Percentiles rank a stretch among this genome's conserved stretches.
Evolutionary conservation across 2,329 filamentous ascomycete genomes (phyloP).

Genomic region (Knoxdaviesia capensis): DNA sequence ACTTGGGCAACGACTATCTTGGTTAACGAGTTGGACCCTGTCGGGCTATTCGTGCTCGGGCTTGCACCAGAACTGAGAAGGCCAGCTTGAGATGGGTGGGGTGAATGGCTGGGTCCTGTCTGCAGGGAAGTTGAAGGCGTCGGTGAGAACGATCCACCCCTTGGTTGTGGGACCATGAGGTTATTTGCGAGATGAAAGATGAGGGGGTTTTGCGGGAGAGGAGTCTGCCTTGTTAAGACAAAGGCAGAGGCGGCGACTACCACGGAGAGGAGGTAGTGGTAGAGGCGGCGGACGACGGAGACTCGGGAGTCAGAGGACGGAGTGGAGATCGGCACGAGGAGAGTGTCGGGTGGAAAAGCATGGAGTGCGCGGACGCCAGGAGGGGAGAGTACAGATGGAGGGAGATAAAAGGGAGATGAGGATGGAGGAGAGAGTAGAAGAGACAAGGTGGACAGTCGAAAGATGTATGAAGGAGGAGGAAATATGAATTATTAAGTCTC

Average conservation of each 20-base stretch:
- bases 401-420: no score
- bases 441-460: no score
- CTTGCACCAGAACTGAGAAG: constrained; percentile 39
- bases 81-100: constrained; percentile 34
- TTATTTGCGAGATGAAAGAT: constrained; percentile 13
- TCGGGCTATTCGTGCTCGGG: constrained; percentile 41
- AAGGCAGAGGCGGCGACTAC: constrained; percentile 3
- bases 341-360: no score
- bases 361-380: no score
- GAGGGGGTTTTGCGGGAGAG: constrained; percentile 10
- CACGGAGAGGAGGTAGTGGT: not conserved
- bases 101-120: constrained; percentile 33
- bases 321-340: no score
- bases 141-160: constrained; percentile 45
- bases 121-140: constrained; percentile 33
- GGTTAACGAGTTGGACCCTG: constrained; percentile 47
- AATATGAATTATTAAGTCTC: no score
- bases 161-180: constrained; percentile 38
- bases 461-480: no score
- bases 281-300: no score
- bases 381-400: no score
- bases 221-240: constrained; percentile 6
- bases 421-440: no score
- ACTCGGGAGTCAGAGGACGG: no score
- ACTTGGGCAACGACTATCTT: constrained; percentile 94